Percentiles rank a stretch among this genome's conserved stretches.
Evolutionary conservation across 139 green algal genomes (phyloP).

Genomic region (Tetraselmis striata): DNA sequence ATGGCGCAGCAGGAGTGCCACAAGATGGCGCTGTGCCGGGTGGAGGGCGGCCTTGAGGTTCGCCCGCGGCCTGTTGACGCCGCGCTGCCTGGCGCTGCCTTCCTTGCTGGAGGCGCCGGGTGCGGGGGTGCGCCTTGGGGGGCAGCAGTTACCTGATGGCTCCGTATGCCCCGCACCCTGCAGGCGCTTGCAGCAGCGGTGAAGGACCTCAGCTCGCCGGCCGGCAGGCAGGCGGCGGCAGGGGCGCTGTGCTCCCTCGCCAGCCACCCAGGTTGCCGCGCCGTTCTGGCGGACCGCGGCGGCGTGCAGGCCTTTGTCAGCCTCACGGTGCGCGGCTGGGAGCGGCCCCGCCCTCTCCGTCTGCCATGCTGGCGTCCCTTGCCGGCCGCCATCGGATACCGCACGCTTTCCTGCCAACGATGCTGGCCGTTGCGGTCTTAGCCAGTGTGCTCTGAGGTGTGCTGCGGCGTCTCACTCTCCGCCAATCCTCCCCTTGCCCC

Average conservation of each 20-base stretch:
- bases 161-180: no score
- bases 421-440: no score
- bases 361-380: no score
- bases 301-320: not conserved
- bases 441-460: no score
- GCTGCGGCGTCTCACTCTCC: no score
- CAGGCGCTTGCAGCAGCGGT: not conserved
- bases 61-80: not conserved
- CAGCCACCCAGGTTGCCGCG: not conserved
- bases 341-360: not conserved
- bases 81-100: no score
- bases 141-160: no score
- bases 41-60: not conserved
- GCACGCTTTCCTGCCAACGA: no score
- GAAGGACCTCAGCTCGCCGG: not conserved
- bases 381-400: no score
- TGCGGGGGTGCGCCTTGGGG: no score
- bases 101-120: no score
- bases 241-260: not conserved
- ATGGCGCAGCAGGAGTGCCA: not conserved
- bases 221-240: not conserved
- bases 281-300: not conserved
- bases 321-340: not conserved
- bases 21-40: not conserved
- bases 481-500: no score